Evolutionary conservation across 176 grass and related monocot species (phyloP), one percentile per base, ranked within the genome.

Genomic region (Melocanna baccifera): DNA sequence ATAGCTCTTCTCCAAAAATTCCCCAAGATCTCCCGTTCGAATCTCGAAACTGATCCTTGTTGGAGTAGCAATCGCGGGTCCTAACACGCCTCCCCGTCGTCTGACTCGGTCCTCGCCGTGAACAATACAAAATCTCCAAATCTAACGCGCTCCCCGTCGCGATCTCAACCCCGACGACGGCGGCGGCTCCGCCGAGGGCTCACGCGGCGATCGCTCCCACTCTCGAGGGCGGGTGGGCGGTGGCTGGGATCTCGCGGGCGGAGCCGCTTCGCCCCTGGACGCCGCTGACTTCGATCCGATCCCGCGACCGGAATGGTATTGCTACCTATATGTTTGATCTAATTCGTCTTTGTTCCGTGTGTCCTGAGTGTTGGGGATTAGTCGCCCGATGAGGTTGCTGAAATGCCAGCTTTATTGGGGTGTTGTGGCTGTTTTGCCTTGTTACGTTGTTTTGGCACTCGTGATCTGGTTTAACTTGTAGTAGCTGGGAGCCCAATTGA

Each of bases 231-330:
- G 30, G 67, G 30, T n/a, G 76, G 75, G 67, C 46, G 62, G 65
- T 42, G 30, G 67, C 55, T n/a, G 76, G 75, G 66, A 86, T 71
- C 67, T 67, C 42, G 53, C 75, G 14, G 25, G 65, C 40, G 53
- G 20, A 70, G 75, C 75, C 23, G 64, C 12, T 19, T 40, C 74
- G 28, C 12, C 16, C 16, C 28, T 71, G 74, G 74, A 32, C 65
- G 41, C 50, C 67, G 85, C 46, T 28, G 69, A 50, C 36, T 46
- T 81, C 37, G 36, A 81, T 75, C 85, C 36, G 45, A 28, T 36
- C 18, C 18, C 46, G 46, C 46, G 1, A 77, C 13, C 46, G 36
- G 34, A 87, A 87, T 87, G 85, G 85, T 87, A 81, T 53, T 15
- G 16, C 30, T 6, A 15, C 62, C 43, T 48, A 19, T 26, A 9